Conservation (phyloP, 495 filamentous ascomycete species). For the Penicillium desertorum region DNA sequence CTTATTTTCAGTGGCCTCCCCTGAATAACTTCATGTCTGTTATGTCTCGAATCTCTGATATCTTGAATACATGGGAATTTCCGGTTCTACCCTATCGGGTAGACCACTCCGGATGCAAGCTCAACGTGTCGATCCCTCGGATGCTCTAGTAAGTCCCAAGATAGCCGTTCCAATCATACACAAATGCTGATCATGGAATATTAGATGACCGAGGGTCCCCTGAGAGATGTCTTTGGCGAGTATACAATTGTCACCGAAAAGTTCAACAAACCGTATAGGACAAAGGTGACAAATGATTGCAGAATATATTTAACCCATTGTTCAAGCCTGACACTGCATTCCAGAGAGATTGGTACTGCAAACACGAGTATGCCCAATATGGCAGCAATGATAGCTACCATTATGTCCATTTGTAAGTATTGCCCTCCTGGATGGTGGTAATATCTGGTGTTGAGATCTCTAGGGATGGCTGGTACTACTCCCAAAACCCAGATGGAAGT, state of each 20-base stretch:
- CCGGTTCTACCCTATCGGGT: neutral
- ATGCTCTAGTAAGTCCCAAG: neutral
- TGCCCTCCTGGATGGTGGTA: neutral
- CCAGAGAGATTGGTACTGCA: neutral
- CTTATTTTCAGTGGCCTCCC: neutral
- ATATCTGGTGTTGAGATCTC: neutral
- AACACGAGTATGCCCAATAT: neutral
- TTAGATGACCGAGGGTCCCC: neutral
- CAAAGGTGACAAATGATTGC: neutral
- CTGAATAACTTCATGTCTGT: neutral
- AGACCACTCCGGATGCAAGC: neutral
- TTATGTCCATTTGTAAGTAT: neutral
- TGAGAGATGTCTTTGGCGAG: neutral
- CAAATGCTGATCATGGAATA: neutral
- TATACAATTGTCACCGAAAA: neutral
- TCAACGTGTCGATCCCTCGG: neutral
- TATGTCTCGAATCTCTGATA: neutral
- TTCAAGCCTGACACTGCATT: neutral
- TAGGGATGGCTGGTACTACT: neutral
- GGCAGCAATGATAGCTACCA: neutral
- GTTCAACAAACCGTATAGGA: neutral
- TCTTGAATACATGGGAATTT: neutral
- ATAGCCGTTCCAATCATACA: neutral
- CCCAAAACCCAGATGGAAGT: conserved; percentile 1
- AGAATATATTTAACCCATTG: neutral